Evolutionary conservation across 768 basidiomycete genomes (phyloP), one percentile per base, ranked within the genome.

Genomic region (Boletus sensibilis): DNA sequence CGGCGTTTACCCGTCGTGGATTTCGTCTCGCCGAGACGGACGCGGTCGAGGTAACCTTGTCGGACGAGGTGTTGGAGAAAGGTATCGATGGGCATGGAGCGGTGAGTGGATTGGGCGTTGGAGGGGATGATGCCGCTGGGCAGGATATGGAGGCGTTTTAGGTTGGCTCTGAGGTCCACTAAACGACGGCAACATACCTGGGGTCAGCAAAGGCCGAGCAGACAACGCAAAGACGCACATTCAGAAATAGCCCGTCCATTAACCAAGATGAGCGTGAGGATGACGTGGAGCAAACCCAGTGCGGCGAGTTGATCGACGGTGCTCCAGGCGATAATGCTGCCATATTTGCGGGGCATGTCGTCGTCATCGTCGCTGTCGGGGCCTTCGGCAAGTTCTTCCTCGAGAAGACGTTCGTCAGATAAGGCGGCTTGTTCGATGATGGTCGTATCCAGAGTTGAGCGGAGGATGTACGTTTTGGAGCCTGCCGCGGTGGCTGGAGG

Each of bases 221-320:
- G 29, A 43, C 35, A 52, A n/a, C 3, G 11, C 20, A 51, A 38
- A 48, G 4, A 63, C 69, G 34, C 64, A 94, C 94, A 71, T 64
- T 97, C 94, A 27, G 78, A 76, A 18, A 97, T 77, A 14, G 83
- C 79, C 11, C 88, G 76, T 43, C 92, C 92, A 60, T 83, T 86
- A 42, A 88, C 88, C n/a, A 98, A 78, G 45, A 98, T 85, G 23
- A 97, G 75, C 0, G 88, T 84, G 11, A 98, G 82, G 37, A 98
- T 79, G 16, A 92, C 83, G 53, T 92, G 88, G 14, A 94, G 77
- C 5, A 97, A 72, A 9, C 94, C 95, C 23, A 89, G 67, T 3
- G 81, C 65, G 2, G 81, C 86, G 1, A 92, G 75, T 59, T 94
- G 80, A 67, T 93, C 85, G 13, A 76, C 67, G 51, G 74, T 76